Evolutionary conservation across 768 basidiomycete species (phyloP).

Genomic region (Agaricus blazei): DNA sequence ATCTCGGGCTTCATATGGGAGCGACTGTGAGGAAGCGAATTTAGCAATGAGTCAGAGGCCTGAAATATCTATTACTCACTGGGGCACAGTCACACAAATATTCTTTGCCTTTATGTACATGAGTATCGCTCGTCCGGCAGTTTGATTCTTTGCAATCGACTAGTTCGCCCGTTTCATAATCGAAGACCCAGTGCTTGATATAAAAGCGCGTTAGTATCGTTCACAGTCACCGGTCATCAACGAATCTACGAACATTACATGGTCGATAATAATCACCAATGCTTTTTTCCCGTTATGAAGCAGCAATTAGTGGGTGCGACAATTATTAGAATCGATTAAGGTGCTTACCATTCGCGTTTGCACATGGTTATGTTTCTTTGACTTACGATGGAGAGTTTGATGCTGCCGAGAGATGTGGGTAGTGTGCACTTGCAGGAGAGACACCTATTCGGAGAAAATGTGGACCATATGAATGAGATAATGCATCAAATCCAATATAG

Average conservation of each 20-base stretch:
- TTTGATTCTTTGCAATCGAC: conserved; percentile 46
- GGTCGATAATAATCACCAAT: conserved; percentile 39
- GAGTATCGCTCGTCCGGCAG: conserved; percentile 52
- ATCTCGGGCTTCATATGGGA: conserved; percentile 21
- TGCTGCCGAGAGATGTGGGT: not conserved
- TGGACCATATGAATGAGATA: no score
- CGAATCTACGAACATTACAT: conserved; percentile 31
- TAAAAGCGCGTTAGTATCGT: not conserved
- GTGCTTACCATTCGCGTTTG: conserved; percentile 36
- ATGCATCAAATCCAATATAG: no score
- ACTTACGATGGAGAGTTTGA: not conserved
- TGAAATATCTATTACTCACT: not conserved
- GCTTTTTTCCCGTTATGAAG: conserved; percentile 16
- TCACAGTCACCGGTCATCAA: conserved; percentile 1
- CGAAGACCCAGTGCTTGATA: conserved; percentile 54
- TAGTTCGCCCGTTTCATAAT: conserved; percentile 58
- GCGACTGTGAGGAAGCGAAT: not conserved
- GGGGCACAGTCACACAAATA: conserved; percentile 7
- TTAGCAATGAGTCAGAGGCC: not conserved
- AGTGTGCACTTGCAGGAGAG: not conserved
- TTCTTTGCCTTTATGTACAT: conserved; percentile 42
- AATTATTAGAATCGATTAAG: not conserved
- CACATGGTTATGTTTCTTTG: conserved; percentile 35
- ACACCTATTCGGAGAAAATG: not conserved
- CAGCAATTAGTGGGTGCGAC: not conserved